phyloP scores from a whole-genome alignment of 2,329 filamentous ascomycete species.

The Bipolaris zeicola region DNA sequence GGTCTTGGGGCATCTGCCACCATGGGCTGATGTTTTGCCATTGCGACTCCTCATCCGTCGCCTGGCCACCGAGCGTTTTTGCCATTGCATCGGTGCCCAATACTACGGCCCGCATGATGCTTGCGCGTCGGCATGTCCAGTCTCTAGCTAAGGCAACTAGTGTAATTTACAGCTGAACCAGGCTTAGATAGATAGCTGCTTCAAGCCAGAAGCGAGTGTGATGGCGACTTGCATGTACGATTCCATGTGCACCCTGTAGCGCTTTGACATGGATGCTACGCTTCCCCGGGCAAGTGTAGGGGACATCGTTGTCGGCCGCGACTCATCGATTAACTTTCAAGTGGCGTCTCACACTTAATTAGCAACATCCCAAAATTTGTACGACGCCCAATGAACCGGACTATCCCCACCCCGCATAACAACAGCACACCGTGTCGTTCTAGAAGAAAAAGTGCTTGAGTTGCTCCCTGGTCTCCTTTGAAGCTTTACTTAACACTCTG shows the following conservation, averaged over 20 bases:
- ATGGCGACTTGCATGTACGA: neutral
- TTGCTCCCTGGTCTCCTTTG: neutral
- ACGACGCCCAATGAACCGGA: neutral
- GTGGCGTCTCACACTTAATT: neutral
- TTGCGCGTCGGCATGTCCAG: no score
- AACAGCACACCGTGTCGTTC: neutral
- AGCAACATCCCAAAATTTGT: neutral
- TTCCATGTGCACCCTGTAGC: neutral
- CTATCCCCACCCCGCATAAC: neutral
- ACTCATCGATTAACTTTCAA: neutral
- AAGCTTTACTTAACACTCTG: neutral
- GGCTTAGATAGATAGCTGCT: neutral
- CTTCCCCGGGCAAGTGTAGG: neutral
- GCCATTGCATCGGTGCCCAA: neutral
- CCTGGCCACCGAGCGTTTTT: neutral
- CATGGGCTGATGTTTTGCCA: neutral
- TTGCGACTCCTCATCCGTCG: neutral
- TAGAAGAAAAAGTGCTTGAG: neutral
- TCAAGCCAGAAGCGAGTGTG: neutral
- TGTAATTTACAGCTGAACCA: neutral
- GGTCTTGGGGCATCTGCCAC: neutral
- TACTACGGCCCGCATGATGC: no score
- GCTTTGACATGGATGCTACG: neutral
- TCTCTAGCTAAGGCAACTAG: neutral
- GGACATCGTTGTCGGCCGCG: neutral